These are phyloP conservation scores for Aspergillus sergii DNA, from an alignment of 2,329 filamentous ascomycete species.

Conservation along the genomic window DNA sequence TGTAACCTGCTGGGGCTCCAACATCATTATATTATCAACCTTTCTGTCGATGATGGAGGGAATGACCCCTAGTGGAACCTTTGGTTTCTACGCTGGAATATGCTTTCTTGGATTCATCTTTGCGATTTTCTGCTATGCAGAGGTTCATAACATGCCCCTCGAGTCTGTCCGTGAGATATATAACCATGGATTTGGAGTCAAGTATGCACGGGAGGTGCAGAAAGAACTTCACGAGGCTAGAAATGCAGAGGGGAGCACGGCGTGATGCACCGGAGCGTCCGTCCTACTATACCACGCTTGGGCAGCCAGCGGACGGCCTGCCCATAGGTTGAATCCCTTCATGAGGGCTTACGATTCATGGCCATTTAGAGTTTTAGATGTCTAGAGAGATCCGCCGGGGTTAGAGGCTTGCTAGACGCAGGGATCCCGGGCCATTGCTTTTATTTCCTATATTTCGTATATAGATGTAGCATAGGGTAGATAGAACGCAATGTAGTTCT, in stretches of 20 bases:
- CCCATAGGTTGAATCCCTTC: neutral
- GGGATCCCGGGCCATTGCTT: neutral
- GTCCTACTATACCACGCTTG: neutral
- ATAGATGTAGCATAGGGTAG: neutral
- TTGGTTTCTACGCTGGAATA: constrained; percentile 55
- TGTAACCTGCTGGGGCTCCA: constrained; percentile 38
- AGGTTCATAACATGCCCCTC: constrained; percentile 58
- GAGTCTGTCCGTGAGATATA: constrained; percentile 59
- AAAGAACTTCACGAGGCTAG: constrained; percentile 29
- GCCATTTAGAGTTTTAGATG: neutral
- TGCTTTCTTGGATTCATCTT: constrained; percentile 42
- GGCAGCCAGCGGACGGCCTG: neutral
- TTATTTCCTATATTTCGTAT: neutral
- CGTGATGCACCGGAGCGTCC: neutral
- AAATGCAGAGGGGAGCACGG: neutral
- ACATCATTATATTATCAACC: constrained; percentile 53
- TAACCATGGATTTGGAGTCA: constrained; percentile 51
- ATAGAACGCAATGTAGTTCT: neutral
- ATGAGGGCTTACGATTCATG: neutral
- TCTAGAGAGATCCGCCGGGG: neutral
- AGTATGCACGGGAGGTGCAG: constrained; percentile 44
- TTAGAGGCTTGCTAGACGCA: neutral
- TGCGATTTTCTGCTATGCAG: constrained; percentile 56
- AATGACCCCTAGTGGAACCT: constrained; percentile 52
- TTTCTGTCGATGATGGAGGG: constrained; percentile 53